Percentiles rank a stretch among this genome's conserved stretches.
phyloP scores from a whole-genome alignment of 192 early-diverging fungal species.

The Piromyces sp. region DNA sequence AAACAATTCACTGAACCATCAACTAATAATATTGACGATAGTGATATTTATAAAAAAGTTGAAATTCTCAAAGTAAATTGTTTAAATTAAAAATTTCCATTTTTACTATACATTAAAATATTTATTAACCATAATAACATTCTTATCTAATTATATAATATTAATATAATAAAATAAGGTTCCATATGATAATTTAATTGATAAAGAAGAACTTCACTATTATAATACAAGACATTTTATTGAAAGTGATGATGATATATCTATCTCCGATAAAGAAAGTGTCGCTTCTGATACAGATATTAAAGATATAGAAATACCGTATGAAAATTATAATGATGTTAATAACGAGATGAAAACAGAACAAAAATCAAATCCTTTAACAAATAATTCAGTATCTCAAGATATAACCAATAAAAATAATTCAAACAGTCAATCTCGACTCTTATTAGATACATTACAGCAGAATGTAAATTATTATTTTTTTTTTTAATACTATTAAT shows the following conservation, averaged over 20 bases:
- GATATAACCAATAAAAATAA: background rate
- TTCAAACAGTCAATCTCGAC: background rate
- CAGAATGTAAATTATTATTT: background rate
- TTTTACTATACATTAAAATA: too few species aligned
- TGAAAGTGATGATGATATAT: background rate
- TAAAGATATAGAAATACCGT: background rate
- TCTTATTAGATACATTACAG: background rate
- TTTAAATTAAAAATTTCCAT: too few species aligned
- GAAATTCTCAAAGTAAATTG: too few species aligned
- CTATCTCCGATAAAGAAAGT: background rate
- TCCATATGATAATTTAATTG: background rate
- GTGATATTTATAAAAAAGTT: background rate
- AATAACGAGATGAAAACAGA: too few species aligned
- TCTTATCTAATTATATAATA: too few species aligned
- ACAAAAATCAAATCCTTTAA: too few species aligned
- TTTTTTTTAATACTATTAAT: too few species aligned
- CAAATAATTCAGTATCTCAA: too few species aligned
- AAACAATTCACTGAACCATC: background rate
- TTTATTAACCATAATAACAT: too few species aligned
- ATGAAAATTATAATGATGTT: background rate
- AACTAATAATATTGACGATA: background rate
- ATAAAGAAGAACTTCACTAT: background rate
- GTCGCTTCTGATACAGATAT: background rate
- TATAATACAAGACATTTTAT: background rate
- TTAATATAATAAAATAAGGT: too few species aligned